These are phyloP conservation scores for Coemansia sp. DNA, from an alignment of 192 early-diverging fungal genomes.

Conservation along the genomic window DNA sequence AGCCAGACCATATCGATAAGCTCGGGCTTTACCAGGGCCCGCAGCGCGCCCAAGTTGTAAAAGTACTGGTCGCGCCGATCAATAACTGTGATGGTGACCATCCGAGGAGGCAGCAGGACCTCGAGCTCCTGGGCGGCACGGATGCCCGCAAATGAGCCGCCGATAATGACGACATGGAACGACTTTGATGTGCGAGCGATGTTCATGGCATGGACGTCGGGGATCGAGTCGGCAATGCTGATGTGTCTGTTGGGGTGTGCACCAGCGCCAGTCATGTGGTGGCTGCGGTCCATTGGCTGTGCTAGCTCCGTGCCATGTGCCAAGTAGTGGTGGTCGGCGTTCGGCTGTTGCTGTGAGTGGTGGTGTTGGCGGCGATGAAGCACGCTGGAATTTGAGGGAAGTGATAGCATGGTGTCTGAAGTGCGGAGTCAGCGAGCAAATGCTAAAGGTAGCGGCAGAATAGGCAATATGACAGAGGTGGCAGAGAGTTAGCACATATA, in stretches of 20 bases:
- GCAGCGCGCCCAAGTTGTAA: constrained; percentile 50
- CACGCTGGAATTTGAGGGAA: neutral
- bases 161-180: constrained; percentile 55
- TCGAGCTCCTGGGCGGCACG: constrained; percentile 54
- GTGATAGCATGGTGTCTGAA: neutral
- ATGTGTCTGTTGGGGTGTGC: neutral
- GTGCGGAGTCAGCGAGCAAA: neutral
- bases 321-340: neutral
- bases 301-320: neutral
- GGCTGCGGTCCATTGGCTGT: neutral
- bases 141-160: constrained; percentile 53
- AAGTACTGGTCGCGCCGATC: constrained; percentile 55
- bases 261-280: neutral
- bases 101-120: constrained; percentile 21
- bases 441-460: neutral
- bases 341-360: neutral
- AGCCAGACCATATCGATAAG: constrained; percentile 52
- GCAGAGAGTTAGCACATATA: neutral
- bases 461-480: neutral
- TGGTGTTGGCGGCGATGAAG: constrained; percentile 7
- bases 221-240: constrained; percentile 13
- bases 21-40: constrained; percentile 45
- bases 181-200: constrained; percentile 51
- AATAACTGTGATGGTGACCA: constrained; percentile 50
- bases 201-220: constrained; percentile 28